Conservation (phyloP, 2,329 filamentous ascomycete genomes). For the Ploettnerulaceae sp. region DNA sequence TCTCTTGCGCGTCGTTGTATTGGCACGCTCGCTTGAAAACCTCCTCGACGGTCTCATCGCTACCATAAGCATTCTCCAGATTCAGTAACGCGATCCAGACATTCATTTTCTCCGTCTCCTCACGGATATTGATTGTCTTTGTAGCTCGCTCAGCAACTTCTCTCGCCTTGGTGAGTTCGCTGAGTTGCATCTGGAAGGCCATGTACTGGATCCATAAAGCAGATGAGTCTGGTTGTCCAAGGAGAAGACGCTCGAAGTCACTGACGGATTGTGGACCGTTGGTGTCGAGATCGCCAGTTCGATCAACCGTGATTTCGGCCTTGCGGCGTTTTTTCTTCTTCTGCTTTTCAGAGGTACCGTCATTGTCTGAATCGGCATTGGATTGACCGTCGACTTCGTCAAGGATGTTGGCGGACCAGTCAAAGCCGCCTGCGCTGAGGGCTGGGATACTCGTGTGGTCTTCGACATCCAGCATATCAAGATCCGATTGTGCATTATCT, state of each 20-base stretch:
- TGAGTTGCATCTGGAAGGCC: constrained; percentile 94
- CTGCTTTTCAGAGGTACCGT: constrained; percentile 36
- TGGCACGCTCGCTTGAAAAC: constrained; percentile 90
- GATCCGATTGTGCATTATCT: constrained; percentile 20
- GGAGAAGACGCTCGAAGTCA: constrained; percentile 89
- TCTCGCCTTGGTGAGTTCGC: constrained; percentile 81
- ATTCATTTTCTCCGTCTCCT: constrained; percentile 89
- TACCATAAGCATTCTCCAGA: constrained; percentile 86
- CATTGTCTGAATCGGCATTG: constrained; percentile 43
- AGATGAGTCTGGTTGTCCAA: constrained; percentile 91
- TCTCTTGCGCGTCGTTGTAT: constrained; percentile 86
- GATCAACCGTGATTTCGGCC: constrained; percentile 76
- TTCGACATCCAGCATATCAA: constrained; percentile 34
- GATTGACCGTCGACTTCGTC: constrained; percentile 42
- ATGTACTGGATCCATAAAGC: constrained; percentile 95
- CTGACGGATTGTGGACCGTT: constrained; percentile 84
- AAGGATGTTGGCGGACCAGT: constrained; percentile 75
- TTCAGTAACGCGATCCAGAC: constrained; percentile 95
- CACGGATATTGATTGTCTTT: constrained; percentile 82
- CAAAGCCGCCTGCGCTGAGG: constrained; percentile 72
- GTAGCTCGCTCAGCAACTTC: constrained; percentile 88
- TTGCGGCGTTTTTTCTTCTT: constrained; percentile 75
- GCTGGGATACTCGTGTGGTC: constrained; percentile 39
- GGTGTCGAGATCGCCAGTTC: constrained; percentile 84
- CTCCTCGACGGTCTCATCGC: constrained; percentile 73